Evolutionary conservation across 805 yeast genomes (phyloP).

Genomic region (Hagleromyces aurorensis): DNA sequence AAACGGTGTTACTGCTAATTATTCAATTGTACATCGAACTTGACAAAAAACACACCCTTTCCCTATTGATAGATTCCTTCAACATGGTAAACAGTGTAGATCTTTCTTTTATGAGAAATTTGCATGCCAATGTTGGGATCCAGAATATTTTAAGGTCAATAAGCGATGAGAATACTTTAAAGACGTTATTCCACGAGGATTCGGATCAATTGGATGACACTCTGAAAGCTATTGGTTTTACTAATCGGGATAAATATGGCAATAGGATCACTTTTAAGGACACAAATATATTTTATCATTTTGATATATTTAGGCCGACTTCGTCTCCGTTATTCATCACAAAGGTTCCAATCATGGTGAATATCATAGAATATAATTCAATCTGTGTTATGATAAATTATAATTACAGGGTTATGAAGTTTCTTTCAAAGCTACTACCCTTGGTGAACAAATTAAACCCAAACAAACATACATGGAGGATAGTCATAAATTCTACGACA

Average conservation of each 20-base stretch:
- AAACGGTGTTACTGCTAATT: constrained; percentile 48
- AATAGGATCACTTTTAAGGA: constrained; percentile 15
- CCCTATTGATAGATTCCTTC: constrained; percentile 17
- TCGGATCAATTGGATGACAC: constrained; percentile 6
- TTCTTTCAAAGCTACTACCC: constrained; percentile 29
- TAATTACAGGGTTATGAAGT: constrained; percentile 19
- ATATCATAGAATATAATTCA: constrained; percentile 13
- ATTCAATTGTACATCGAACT: constrained; percentile 32
- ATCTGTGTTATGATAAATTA: constrained; percentile 21
- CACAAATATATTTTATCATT: constrained; percentile 20
- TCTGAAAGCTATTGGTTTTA: constrained; percentile 9
- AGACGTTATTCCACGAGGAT: constrained; percentile 4
- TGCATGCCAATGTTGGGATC: constrained; percentile 10
- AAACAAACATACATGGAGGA: constrained; percentile 32
- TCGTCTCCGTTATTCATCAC: constrained; percentile 31
- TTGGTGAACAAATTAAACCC: constrained; percentile 33
- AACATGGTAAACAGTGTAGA: constrained; percentile 23
- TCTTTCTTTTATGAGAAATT: constrained; percentile 12
- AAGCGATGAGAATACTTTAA: constrained; percentile 10
- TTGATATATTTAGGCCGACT: constrained; percentile 30
- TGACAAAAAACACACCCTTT: constrained; percentile 4
- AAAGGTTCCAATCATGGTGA: constrained; percentile 26
- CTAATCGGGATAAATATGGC: constrained; percentile 14
- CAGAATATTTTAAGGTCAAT: constrained; percentile 21
- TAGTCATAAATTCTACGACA: constrained; percentile 33